Evolutionary conservation across 331 rosid species (phyloP), one percentile per base, ranked within the genome.

Genomic region (Saraca asoca): DNA sequence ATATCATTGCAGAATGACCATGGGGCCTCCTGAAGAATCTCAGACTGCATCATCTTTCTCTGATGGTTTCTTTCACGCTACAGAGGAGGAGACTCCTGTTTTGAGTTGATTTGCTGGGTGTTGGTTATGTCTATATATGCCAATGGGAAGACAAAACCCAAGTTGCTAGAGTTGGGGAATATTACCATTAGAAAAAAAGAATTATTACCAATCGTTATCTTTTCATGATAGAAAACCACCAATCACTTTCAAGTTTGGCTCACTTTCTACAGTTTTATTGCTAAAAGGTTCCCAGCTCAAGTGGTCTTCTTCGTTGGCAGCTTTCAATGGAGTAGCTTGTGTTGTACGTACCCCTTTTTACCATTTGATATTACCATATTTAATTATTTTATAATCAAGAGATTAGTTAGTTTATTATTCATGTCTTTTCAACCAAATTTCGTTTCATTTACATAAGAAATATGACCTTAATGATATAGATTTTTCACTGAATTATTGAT

Each of bases 351-450:
- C 24, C 60, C 48, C 6, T 12, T 24, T 33, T 55, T 20, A 16
- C 72, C 31, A 9, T 10, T 7, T 55, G 58, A 19, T 14, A 38
- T 8, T 34, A 71, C 31, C 19, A 13, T 72, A 37, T 43, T n/a
- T 3, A n/a, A 20, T 66, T 33, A 35, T 54, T 52, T 24, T 24
- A 1, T 54, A 71, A 46, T 78, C 15, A 50, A 58, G 0, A 38
- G n/a, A 62, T 46, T 46, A 12, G 15, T 73, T 63, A 74, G 42
- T 64, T 62, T 74, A 77, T 59, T 17, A 35, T 82, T 77, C 52
- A 49, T 61, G 87, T 77, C 84, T 46, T 81, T 79, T 69, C 87
- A 51, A 31, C 63, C 45, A 46, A 72, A 74, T 73, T 79, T 55
- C 89, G 71, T 33, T 54, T 65, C 76, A 69, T 2, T 48, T 76